Conservation (phyloP, 139 green algal species). For the Chlorella vulgaris region DNA sequence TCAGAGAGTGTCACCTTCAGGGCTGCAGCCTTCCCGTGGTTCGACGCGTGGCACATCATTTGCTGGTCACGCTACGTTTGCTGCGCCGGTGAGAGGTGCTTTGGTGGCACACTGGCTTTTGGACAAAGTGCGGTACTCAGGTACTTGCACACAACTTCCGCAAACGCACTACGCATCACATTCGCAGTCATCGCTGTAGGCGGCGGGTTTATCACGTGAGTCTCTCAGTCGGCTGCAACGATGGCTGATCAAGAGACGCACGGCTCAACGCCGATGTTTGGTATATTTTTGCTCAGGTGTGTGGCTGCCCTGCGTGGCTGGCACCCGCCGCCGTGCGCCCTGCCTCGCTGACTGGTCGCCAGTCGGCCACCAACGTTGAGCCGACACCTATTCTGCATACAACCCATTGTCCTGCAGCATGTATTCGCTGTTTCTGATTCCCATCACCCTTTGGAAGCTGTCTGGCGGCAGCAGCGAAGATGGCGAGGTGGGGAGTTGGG, state of each 20-base stretch:
- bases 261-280: slow-evolving; percentile 73
- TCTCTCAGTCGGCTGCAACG: no score
- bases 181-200: no score
- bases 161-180: no score
- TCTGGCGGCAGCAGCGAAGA: slow-evolving; percentile 45
- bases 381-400: background rate
- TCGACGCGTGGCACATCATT: slow-evolving; percentile 80
- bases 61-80: slow-evolving; percentile 84
- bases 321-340: background rate
- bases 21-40: slow-evolving; percentile 38
- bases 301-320: background rate
- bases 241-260: slow-evolving; percentile 30
- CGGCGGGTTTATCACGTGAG: no score
- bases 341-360: background rate
- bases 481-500: slow-evolving; percentile 50
- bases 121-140: no score
- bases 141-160: no score
- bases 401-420: slow-evolving; percentile 49
- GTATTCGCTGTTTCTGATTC: slow-evolving; percentile 73
- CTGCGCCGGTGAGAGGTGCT: slow-evolving; percentile 69
- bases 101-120: no score
- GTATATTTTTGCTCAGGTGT: slow-evolving; percentile 70
- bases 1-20: slow-evolving; percentile 80
- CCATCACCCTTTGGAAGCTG: slow-evolving; percentile 75
- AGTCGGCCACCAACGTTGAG: background rate